These are phyloP conservation scores for Cercospora zeina DNA, from an alignment of 2,329 filamentous ascomycete species.

Conservation along the genomic window DNA sequence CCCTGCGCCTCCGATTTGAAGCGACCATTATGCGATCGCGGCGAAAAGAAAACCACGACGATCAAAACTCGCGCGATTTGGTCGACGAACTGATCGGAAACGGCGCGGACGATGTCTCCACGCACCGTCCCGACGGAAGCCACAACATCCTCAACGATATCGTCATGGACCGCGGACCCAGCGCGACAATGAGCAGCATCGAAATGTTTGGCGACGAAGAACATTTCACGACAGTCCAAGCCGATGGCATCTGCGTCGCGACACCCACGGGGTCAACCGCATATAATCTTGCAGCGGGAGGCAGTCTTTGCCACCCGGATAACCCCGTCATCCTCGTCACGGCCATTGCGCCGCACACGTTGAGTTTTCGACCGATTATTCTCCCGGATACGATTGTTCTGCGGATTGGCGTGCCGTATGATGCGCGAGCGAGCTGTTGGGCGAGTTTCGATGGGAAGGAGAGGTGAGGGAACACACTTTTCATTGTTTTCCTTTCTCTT, in stretches of 20 bases:
- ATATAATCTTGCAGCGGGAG: conserved; percentile 94
- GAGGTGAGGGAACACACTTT: conserved; percentile 51
- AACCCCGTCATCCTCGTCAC: conserved; percentile 95
- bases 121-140: conserved; percentile 79
- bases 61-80: conserved; percentile 60
- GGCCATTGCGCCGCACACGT: conserved; percentile 89
- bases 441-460: conserved; percentile 97
- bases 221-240: conserved; percentile 90
- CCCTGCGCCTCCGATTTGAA: conserved; percentile 84
- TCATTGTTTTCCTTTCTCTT: not conserved
- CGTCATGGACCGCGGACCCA: conserved; percentile 92
- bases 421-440: conserved; percentile 86
- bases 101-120: conserved; percentile 78
- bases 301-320: conserved; percentile 90
- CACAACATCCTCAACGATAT: conserved; percentile 94
- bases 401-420: conserved; percentile 89
- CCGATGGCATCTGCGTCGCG: conserved; percentile 89
- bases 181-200: conserved; percentile 87
- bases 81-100: conserved; percentile 89
- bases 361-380: conserved; percentile 95
- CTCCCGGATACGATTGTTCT: conserved; percentile 94
- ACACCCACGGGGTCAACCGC: conserved; percentile 94
- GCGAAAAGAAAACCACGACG: conserved; percentile 43
- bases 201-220: conserved; percentile 94
- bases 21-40: conserved; percentile 87